Percentiles rank a stretch among this genome's conserved stretches.
These are phyloP conservation scores for Diaporthe citri DNA, from an alignment of 2,329 filamentous ascomycete genomes.

Conservation along the genomic window DNA sequence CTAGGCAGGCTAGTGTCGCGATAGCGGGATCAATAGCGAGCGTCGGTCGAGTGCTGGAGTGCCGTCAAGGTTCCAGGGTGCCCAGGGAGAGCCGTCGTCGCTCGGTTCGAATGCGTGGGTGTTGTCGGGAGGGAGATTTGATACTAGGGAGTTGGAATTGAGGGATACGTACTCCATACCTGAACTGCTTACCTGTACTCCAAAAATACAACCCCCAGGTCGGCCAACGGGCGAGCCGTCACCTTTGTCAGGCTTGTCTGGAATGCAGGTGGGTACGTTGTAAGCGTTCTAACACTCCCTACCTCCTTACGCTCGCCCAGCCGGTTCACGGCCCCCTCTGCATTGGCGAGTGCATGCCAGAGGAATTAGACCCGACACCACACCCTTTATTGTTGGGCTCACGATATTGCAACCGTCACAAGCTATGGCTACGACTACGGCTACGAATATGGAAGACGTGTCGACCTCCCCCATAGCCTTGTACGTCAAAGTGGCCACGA, in stretches of 20 bases:
- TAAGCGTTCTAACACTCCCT: background rate
- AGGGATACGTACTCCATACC: slow-evolving; percentile 35
- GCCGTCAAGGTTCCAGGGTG: slow-evolving; percentile 18
- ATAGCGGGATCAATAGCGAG: slow-evolving; percentile 29
- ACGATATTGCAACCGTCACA: background rate
- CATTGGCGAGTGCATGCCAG: background rate
- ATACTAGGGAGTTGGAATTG: slow-evolving; percentile 32
- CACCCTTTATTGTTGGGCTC: background rate
- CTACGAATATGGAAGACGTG: background rate
- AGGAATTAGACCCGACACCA: slow-evolving; percentile 1
- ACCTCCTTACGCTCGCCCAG: slow-evolving; percentile 19
- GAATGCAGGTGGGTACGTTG: slow-evolving; percentile 30
- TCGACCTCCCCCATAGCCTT: background rate
- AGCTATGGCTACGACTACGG: background rate
- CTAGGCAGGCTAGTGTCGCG: slow-evolving; percentile 29
- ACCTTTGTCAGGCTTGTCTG: slow-evolving; percentile 21
- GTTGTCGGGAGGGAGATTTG: slow-evolving; percentile 30
- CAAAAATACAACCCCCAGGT: slow-evolving; percentile 24
- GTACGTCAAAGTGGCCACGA: background rate
- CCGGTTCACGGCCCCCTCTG: slow-evolving; percentile 2
- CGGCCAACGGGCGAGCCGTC: slow-evolving; percentile 18
- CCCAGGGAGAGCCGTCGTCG: slow-evolving; percentile 21
- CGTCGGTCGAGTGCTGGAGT: slow-evolving; percentile 10
- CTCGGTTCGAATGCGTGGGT: slow-evolving; percentile 25
- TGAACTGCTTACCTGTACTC: slow-evolving; percentile 4